phyloP scores from a whole-genome alignment of 2,329 filamentous ascomycete species.

The Beauveria rudraprayagi region DNA sequence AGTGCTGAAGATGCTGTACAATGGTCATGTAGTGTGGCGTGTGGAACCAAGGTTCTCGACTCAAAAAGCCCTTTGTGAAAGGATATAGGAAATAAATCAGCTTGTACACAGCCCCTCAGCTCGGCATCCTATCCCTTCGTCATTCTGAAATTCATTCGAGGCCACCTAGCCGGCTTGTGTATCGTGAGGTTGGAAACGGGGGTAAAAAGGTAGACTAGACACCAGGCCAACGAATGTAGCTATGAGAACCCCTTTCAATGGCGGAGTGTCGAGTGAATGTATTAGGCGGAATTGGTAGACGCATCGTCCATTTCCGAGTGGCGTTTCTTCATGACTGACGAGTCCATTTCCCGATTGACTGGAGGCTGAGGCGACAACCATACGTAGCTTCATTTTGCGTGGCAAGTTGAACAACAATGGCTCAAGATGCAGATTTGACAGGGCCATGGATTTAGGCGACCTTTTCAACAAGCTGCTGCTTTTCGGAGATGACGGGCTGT shows the following conservation, averaged over 20 bases:
- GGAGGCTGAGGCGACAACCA: not conserved
- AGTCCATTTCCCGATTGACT: not conserved
- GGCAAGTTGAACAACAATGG: not conserved
- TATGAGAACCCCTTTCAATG: not conserved
- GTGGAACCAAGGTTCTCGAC: not conserved
- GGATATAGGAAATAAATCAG: not conserved
- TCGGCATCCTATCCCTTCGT: not conserved
- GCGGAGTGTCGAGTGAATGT: not conserved
- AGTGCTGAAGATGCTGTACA: not conserved
- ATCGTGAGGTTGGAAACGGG: not conserved
- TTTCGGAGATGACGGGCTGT: conserved; percentile 26
- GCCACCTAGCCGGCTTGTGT: not conserved
- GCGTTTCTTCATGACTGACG: not conserved
- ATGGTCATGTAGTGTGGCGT: not conserved
- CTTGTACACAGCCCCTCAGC: not conserved
- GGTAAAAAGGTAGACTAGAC: not conserved
- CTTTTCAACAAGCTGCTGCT: conserved; percentile 32
- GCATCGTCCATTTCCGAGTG: not conserved
- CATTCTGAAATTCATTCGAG: not conserved
- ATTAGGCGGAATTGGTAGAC: not conserved
- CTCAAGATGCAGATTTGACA: not conserved
- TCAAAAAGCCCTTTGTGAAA: not conserved
- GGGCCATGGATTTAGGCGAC: conserved; percentile 15
- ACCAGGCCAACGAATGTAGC: not conserved
- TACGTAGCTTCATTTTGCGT: too few relatives aligned